Evolutionary conservation across 331 rosid species (phyloP), one percentile per base, ranked within the genome.

Genomic region (Phaseolus coccineus): DNA sequence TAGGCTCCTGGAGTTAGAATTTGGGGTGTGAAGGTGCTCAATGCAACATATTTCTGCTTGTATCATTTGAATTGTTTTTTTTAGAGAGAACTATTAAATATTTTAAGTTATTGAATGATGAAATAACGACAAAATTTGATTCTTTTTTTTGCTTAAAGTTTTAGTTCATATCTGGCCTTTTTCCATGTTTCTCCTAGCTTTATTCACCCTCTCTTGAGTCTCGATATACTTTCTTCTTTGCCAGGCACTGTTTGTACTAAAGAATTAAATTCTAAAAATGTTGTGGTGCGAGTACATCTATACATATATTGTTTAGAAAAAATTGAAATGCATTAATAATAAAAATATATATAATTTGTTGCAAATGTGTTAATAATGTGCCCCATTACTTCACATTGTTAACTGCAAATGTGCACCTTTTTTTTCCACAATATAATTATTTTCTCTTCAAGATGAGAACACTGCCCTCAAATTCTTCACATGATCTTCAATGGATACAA

Each of bases 21-120:
- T 64, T 33, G 48, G 48, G 48, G n/a, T 64, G 69, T 48, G 13
- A 64, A 64, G 28, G 47, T 35, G 14, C 48, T 64, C 13, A 63
- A 16, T 35, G 69, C 13, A 31, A 35, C 68, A 16, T 33, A 63
- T 63, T 16, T 24, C 14, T 33, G 47, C 35, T 62, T 35, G 27
- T 11, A 33, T 16, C n/a, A 35, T 64, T 27, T 64, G 69, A 64
- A 35, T 64, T 35, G n/a, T 16, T 64, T 30, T 63, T 63, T 47
- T 16, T 33, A 15, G 69, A 64, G 69, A 31, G 28, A 64, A 35
- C 48, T 64, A 33, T 33, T n/a, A 64, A 2, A 35, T 64, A 64
- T 35, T 33, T 35, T 14, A 35, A 64, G 69, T 64, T 6, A 35
- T 35, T 62, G 69, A 33, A 15, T 31, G 69, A 62, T 62, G 46